A percentile compares a stretch with the other conserved stretches of the same genome.
Conservation (phyloP, 2,329 filamentous ascomycete species). For the Aspergillus intermedius region DNA sequence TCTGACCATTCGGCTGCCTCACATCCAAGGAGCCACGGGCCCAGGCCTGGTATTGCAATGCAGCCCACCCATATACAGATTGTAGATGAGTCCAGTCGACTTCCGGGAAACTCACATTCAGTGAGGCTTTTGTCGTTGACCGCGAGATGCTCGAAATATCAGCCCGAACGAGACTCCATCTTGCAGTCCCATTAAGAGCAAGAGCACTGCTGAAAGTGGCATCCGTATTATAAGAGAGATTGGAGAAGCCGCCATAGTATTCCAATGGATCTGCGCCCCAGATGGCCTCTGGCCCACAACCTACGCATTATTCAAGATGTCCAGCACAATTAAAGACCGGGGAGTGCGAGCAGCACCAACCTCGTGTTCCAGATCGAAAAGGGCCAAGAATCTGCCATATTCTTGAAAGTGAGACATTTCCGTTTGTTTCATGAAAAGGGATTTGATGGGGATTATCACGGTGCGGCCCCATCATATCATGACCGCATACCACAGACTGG, state of each 20-base stretch:
- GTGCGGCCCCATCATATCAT: neutral
- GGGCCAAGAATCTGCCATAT: slow-evolving; percentile 51
- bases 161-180: slow-evolving; percentile 41
- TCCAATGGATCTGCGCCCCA: slow-evolving; percentile 57
- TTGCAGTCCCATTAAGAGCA: slow-evolving; percentile 43
- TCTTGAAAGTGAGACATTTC: slow-evolving; percentile 18
- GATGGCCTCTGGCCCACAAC: slow-evolving; percentile 41
- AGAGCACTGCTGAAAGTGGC: slow-evolving; percentile 47
- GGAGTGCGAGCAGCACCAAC: slow-evolving; percentile 27
- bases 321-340: neutral
- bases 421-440: neutral
- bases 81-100: slow-evolving; percentile 51
- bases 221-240: slow-evolving; percentile 37
- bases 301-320: neutral
- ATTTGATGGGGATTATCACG: slow-evolving; percentile 3
- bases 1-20: slow-evolving; percentile 20
- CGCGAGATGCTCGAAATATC: slow-evolving; percentile 19
- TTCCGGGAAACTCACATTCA: slow-evolving; percentile 44
- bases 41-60: slow-evolving; percentile 55
- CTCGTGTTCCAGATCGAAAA: slow-evolving; percentile 54
- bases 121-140: slow-evolving; percentile 27
- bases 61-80: slow-evolving; percentile 53
- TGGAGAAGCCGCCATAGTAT: slow-evolving; percentile 46
- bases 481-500: neutral
- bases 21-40: slow-evolving; percentile 45